Evolutionary conservation across 2,329 filamentous ascomycete species (phyloP), one percentile per base, ranked within the genome.

Genomic region (Aureobasidium uvarum): DNA sequence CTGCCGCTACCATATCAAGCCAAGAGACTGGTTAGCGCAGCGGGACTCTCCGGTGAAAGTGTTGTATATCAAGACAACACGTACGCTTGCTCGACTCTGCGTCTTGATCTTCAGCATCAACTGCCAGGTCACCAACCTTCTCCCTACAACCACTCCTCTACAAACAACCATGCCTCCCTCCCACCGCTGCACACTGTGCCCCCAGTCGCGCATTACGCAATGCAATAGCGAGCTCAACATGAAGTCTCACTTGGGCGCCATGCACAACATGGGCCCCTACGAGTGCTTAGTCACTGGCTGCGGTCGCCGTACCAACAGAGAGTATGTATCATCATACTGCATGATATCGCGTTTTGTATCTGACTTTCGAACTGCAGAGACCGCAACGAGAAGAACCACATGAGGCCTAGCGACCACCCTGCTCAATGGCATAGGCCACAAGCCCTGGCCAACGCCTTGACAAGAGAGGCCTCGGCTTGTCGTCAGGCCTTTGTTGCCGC

Each of bases 1-100:
- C 25, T 58, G 38, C 38, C 54, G 54, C 54, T 45, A 28, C 10
- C 52, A 55, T 13, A 52, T 13, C 50, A 20, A 36, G 38, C 54
- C 36, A 55, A 55, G 54, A 18, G 1, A 43, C 38, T 28, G 33
- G 20, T 55, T 41, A 39, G 51, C 33, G 51, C 10, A 13, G 51
- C 54, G 38, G 25, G 16, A 45, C 23, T 31, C 23, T 3, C 54
- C 54, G 25, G 23, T 2, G 38, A 28, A 10, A 41, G 36, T n/a
- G 50, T 5, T 11, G 18, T 13, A 8, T 13, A 23, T 20, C 1
- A 36, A 23, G 7, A 16, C 38, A 5, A 20, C 16, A 31, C 25
- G 4, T 18, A 11, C 51, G 31, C 5, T 10, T 54, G 13, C 11
- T 36, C n/a, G n/a, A 39, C 2, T 25, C 23, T 23, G 38, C 36